Evolutionary conservation across 2,329 filamentous ascomycete genomes (phyloP), one percentile per base, ranked within the genome.

Genomic region (Colletotrichum trifolii): DNA sequence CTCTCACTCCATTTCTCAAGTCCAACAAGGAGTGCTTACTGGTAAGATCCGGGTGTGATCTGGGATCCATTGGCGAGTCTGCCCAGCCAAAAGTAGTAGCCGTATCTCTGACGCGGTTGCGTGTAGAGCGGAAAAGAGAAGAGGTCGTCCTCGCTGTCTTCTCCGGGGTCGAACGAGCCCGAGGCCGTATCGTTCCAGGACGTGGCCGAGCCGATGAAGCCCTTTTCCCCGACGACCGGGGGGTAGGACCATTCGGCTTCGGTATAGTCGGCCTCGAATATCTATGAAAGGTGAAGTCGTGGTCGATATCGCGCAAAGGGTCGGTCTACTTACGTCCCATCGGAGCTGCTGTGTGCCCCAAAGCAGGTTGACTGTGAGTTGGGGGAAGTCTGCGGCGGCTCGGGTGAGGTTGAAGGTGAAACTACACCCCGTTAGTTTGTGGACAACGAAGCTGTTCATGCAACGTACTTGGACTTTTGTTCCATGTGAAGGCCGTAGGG

Each of bases 221-320:
- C 76, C n/a, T 73, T 72, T 54, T 76, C 54, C 15, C 79, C 79
- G 6, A 75, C 66, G 2, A 72, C 67, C 0, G 76, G 79, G 2
- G 82, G 82, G 54, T 81, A 82, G 2, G 71, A 59, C 81, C 81
- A 83, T 34, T 77, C 69, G 1, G 68, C 64, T 54, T 82, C 78
- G 2, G 71, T 72, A 74, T 78, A 82, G 33, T 72, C 69, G 6
- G 60, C 67, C 2, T 78, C 74, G 62, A 80, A 82, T 36, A 83
- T 79, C 55, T 64, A 7, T 7, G 25, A 25, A 25, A 25, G 25
- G 25, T 25, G 3, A 25, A 25, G 25, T 25, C 1, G 25, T 5
- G 25, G 4, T 25, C 25, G 25, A 25, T 25, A 25, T 25, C 25
- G 1, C 25, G 25, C 25, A 25, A 25, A 12, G 1, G 4, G 9